phyloP scores from a whole-genome alignment of 2,329 filamentous ascomycete species.

The Talaromyces marneffei region DNA sequence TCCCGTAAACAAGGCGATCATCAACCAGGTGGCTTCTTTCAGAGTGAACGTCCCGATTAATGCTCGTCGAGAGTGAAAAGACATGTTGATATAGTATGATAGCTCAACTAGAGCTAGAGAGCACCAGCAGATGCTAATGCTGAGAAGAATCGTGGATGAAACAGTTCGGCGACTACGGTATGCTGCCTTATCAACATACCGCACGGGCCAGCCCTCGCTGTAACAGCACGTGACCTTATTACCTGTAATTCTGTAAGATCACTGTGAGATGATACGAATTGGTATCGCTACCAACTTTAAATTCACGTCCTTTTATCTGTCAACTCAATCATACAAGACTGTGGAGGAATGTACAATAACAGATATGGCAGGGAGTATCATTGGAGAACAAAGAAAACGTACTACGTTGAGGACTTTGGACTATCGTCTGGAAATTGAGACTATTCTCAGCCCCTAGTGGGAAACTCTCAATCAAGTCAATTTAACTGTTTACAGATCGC shows the following conservation, averaged over 20 bases:
- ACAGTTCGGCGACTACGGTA: neutral
- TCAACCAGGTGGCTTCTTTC: neutral
- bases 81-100: neutral
- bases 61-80: neutral
- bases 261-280: too few relatives aligned
- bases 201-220: neutral
- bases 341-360: too few relatives aligned
- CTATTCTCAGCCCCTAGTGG: too few relatives aligned
- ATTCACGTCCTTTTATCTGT: too few relatives aligned
- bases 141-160: neutral
- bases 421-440: too few relatives aligned
- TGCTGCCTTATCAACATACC: neutral
- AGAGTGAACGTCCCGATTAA: neutral
- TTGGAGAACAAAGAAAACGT: too few relatives aligned
- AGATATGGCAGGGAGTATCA: too few relatives aligned
- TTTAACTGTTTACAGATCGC: too few relatives aligned
- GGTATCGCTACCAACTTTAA: too few relatives aligned
- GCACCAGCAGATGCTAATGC: neutral
- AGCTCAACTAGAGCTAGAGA: neutral
- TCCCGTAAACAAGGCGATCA: neutral
- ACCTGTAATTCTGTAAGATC: neutral
- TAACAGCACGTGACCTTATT: neutral
- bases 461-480: too few relatives aligned
- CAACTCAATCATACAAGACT: too few relatives aligned
- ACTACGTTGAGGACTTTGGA: too few relatives aligned